A percentile compares a stretch with the other conserved stretches of the same genome.
Conservation (phyloP, 2,329 filamentous ascomycete genomes). For the Akanthomyces dipterigenus region DNA sequence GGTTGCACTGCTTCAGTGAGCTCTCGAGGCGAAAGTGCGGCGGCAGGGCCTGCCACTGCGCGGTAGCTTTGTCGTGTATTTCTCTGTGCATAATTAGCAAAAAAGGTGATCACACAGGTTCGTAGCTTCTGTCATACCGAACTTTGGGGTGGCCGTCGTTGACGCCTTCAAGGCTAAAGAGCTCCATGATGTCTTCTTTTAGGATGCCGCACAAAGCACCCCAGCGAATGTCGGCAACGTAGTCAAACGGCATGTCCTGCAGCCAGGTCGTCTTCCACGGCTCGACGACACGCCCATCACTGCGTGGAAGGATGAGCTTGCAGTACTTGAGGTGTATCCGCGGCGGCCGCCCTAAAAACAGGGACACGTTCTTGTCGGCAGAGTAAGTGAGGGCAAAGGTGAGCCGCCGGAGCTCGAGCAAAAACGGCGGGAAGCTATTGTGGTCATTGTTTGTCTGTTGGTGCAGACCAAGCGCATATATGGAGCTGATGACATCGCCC, state of each 20-base stretch:
- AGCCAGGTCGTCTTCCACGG: conserved; percentile 5
- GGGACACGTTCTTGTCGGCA: conserved; percentile 39
- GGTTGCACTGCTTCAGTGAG: conserved; percentile 9
- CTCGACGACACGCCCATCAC: neutral
- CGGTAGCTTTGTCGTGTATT: neutral
- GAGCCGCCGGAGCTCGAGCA: conserved; percentile 31
- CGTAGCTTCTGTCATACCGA: neutral
- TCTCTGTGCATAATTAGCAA: neutral
- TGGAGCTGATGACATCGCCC: conserved; percentile 37
- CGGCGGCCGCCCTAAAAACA: conserved; percentile 44
- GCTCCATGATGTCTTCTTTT: conserved; percentile 12
- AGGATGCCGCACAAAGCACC: conserved; percentile 6
- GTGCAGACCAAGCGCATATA: conserved; percentile 42
- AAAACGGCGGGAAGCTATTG: conserved; percentile 28
- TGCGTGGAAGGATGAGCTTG: conserved; percentile 22
- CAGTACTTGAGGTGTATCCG: conserved; percentile 38
- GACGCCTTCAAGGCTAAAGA: neutral
- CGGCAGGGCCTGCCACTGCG: conserved; percentile 11
- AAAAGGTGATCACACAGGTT: neutral
- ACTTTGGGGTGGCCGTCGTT: conserved; percentile 6
- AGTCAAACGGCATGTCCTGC: conserved; percentile 12
- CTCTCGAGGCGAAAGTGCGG: conserved; percentile 9
- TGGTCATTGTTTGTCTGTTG: conserved; percentile 22
- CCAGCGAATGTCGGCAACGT: conserved; percentile 12
- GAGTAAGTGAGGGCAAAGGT: conserved; percentile 37